Evolutionary conservation across 2,329 filamentous ascomycete species (phyloP).

Genomic region (Knufia petricola): DNA sequence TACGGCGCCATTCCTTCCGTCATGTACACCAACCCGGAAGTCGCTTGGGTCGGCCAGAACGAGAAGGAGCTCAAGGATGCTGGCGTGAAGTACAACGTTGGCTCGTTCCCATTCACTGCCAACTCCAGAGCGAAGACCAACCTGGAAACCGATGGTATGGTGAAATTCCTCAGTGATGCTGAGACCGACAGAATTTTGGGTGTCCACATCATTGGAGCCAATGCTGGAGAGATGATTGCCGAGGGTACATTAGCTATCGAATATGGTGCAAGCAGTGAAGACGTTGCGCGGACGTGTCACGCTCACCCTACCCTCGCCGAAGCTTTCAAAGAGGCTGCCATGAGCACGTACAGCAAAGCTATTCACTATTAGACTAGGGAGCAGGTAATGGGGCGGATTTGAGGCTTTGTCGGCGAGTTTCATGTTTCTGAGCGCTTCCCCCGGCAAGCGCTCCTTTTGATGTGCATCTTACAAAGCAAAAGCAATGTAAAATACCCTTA

Average conservation of each 20-base stretch:
- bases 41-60: conserved; percentile 96
- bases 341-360: conserved; percentile 90
- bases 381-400: neutral
- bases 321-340: conserved; percentile 99
- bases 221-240: conserved; percentile 98
- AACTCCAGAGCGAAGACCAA: conserved; percentile 99
- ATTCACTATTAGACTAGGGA: conserved; percentile 70
- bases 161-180: conserved; percentile 94
- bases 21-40: conserved; percentile 99
- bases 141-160: conserved; percentile 85
- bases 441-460: neutral
- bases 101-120: conserved; percentile 92
- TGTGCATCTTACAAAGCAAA: conserved; percentile 1
- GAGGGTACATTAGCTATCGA: conserved; percentile 91
- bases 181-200: conserved; percentile 94
- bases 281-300: conserved; percentile 89
- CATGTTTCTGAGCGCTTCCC: neutral
- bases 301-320: conserved; percentile 93
- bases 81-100: conserved; percentile 84
- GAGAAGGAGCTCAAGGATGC: conserved; percentile 89
- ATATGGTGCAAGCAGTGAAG: conserved; percentile 91
- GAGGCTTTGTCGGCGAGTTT: neutral
- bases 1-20: conserved; percentile 95
- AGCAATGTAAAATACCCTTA: conserved; percentile 9
- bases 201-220: conserved; percentile 91